Percentiles rank a stretch among this genome's conserved stretches.
phyloP scores from a whole-genome alignment of 2,329 filamentous ascomycete species.

The Alternaria brassicicola region DNA sequence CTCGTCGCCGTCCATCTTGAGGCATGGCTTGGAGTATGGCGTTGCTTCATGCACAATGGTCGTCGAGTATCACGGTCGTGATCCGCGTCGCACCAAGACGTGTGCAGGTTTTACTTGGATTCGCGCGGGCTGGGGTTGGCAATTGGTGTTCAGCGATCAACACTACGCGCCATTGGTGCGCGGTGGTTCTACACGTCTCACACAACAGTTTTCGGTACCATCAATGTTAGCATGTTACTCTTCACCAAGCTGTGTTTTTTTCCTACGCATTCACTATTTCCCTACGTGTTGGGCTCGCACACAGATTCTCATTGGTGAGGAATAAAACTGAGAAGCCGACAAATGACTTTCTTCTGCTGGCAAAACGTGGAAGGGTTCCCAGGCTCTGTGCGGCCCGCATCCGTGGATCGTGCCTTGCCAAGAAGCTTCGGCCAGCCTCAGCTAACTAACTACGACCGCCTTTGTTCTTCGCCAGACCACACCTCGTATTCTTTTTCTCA shows the following conservation, averaged over 20 bases:
- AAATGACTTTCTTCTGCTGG: background rate
- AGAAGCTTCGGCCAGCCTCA: conserved; percentile 12
- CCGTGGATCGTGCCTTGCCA: conserved; percentile 10
- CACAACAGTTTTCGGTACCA: background rate
- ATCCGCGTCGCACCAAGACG: conserved; percentile 12
- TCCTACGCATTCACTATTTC: background rate
- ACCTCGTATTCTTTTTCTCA: conserved; percentile 5
- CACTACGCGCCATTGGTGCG: conserved; percentile 13
- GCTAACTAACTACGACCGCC: conserved; percentile 9
- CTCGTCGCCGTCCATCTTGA: conserved; percentile 31
- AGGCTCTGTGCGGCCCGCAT: background rate
- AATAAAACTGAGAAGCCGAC: background rate
- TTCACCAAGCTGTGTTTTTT: background rate
- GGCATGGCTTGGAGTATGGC: conserved; percentile 28
- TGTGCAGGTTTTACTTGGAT: conserved; percentile 14
- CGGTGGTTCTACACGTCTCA: conserved; percentile 3
- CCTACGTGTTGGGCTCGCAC: background rate
- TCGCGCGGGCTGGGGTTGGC: conserved; percentile 21
- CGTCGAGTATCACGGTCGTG: conserved; percentile 10
- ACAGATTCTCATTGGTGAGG: background rate
- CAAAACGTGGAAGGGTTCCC: background rate
- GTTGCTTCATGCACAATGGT: conserved; percentile 24
- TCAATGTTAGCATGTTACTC: background rate
- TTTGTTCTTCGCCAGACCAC: conserved; percentile 13
- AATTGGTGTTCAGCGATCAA: conserved; percentile 17